Conservation (phyloP, 345 rosid species). For the Excoecaria cochinchinensis region DNA sequence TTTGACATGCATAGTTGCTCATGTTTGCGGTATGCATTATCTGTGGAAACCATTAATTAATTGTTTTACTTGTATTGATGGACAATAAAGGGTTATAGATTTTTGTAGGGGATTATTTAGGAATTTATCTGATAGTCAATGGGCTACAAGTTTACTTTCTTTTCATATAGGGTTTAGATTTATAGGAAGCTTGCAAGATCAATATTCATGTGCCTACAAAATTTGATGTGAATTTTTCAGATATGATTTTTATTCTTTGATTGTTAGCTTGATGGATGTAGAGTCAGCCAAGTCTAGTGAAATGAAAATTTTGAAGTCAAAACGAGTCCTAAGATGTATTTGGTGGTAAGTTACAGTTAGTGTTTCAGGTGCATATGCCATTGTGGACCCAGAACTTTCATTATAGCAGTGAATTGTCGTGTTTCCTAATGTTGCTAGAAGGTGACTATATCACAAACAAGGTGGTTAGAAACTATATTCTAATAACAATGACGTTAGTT, state of each 20-base stretch:
- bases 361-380: not conserved
- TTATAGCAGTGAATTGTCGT: not conserved
- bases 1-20: conserved; percentile 78
- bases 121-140: not conserved
- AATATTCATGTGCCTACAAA: not conserved
- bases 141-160: not conserved
- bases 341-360: conserved; percentile 1
- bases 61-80: not conserved
- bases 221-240: not conserved
- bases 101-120: not conserved
- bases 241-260: not conserved
- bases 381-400: not conserved
- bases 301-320: not conserved
- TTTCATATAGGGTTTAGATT: not conserved
- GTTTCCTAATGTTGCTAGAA: not conserved
- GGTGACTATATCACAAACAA: not conserved
- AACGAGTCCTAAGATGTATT: not conserved
- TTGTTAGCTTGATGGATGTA: not conserved
- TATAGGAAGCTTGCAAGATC: not conserved
- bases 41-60: not conserved
- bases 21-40: conserved; percentile 63
- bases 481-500: not conserved
- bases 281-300: not conserved
- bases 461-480: not conserved
- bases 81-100: not conserved